Evolutionary conservation across 2,329 filamentous ascomycete genomes (phyloP).

Genomic region (Exserohilum turcica): DNA sequence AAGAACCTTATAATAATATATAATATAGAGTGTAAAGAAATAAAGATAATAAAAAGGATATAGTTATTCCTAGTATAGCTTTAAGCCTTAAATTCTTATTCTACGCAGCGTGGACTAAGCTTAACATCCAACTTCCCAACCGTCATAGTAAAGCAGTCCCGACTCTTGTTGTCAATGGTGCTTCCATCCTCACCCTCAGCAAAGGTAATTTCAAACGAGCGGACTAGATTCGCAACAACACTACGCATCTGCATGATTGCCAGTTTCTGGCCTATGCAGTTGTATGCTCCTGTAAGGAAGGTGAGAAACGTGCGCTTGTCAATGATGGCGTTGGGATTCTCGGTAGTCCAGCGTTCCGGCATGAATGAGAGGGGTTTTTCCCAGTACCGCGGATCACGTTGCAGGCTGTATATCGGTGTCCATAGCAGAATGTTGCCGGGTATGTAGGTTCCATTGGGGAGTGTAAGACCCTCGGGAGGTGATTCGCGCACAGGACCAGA

Average conservation of each 20-base stretch:
- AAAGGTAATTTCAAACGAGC: slow-evolving; percentile 61
- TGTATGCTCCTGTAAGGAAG: slow-evolving; percentile 70
- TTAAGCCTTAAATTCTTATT: not conserved
- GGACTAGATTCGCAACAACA: slow-evolving; percentile 64
- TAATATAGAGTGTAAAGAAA: no score
- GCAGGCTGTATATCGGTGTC: slow-evolving; percentile 39
- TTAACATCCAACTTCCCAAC: slow-evolving; percentile 39
- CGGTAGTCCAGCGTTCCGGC: slow-evolving; percentile 40
- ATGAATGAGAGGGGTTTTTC: slow-evolving; percentile 31
- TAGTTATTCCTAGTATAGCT: not conserved
- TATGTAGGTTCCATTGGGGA: slow-evolving; percentile 38
- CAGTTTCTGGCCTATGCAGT: slow-evolving; percentile 71
- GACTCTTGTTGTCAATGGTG: slow-evolving; percentile 24
- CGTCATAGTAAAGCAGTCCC: slow-evolving; percentile 39
- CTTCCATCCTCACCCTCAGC: slow-evolving; percentile 33
- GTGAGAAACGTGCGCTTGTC: slow-evolving; percentile 68
- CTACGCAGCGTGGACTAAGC: not conserved
- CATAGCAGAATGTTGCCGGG: slow-evolving; percentile 36
- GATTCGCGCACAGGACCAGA: slow-evolving; percentile 42
- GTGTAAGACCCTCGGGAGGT: slow-evolving; percentile 38
- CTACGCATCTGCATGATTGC: slow-evolving; percentile 69
- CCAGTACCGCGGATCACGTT: slow-evolving; percentile 39
- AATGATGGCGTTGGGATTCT: slow-evolving; percentile 24
- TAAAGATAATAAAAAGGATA: not conserved
- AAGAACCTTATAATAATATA: not conserved